Evolutionary conservation across 306 rosid species (phyloP).

Genomic region (peach (Prunus persica)): DNA sequence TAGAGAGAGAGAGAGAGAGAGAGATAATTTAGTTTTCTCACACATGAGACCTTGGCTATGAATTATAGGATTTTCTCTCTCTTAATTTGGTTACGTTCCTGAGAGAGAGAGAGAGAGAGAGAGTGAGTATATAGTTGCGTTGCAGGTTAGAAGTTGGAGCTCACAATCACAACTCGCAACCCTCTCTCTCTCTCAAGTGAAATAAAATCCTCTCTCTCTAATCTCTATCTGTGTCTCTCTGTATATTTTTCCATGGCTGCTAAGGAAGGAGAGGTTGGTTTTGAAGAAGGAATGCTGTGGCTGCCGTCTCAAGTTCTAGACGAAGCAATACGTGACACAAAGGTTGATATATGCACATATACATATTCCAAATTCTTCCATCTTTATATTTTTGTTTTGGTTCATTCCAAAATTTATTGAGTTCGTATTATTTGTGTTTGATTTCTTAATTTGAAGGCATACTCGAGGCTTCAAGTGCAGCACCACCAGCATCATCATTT

Average conservation of each 20-base stretch:
- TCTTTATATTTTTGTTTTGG: no score
- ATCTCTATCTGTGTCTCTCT: constrained; percentile 10
- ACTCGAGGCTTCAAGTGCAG: constrained; percentile 10
- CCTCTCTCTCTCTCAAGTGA: constrained; percentile 11
- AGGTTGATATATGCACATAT: constrained; percentile 23
- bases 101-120: constrained; percentile 12
- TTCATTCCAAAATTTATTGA: not conserved
- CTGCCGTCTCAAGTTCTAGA: constrained; percentile 56
- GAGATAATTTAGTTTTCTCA: not conserved
- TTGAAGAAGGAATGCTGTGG: constrained; percentile 60
- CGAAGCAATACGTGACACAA: constrained; percentile 34
- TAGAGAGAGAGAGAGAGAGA: no score
- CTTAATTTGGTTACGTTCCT: not conserved
- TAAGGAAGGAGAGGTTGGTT: constrained; percentile 34
- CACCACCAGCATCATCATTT: constrained; percentile 8
- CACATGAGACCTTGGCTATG: not conserved
- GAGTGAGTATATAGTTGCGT: constrained; percentile 45
- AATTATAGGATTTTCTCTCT: not conserved
- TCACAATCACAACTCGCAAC: constrained; percentile 16
- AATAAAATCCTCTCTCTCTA: not conserved
- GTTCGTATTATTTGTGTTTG: not conserved
- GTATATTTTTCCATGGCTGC: constrained; percentile 39
- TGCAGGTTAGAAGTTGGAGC: constrained; percentile 62
- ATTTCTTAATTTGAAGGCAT: constrained; percentile 10
- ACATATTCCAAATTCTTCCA: no score